phyloP scores from a whole-genome alignment of 2,329 filamentous ascomycete species.

The Sporothrix schenckii region DNA sequence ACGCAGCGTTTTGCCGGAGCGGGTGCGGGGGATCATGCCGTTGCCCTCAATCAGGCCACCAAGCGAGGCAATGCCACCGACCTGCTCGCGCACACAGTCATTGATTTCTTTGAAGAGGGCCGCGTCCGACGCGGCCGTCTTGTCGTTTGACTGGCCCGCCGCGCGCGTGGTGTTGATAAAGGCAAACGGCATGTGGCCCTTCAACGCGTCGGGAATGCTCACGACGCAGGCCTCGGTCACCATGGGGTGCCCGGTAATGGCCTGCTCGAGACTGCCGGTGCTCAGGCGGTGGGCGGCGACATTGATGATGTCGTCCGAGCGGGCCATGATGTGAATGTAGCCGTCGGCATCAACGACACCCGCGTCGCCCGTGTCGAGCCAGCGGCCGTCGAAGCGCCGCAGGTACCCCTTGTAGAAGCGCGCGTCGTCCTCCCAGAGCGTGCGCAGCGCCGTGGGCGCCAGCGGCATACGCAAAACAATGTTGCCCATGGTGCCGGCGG shows the following conservation, averaged over 20 bases:
- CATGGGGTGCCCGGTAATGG: constrained; percentile 75
- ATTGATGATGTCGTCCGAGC: constrained; percentile 85
- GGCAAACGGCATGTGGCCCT: constrained; percentile 89
- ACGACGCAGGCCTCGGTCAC: constrained; percentile 87
- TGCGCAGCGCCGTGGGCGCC: constrained; percentile 83
- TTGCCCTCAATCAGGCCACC: constrained; percentile 84
- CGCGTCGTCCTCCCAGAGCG: constrained; percentile 81
- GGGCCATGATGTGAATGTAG: constrained; percentile 66
- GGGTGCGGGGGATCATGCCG: constrained; percentile 87
- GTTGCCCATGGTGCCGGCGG: constrained; percentile 81
- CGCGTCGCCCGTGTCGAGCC: constrained; percentile 90
- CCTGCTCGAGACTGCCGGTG: constrained; percentile 88
- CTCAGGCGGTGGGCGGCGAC: constrained; percentile 92
- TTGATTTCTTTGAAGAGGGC: constrained; percentile 66
- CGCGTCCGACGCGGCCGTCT: constrained; percentile 31
- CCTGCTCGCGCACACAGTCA: constrained; percentile 71
- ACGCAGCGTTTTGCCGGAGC: constrained; percentile 87
- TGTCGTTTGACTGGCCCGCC: not conserved
- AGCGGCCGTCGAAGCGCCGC: constrained; percentile 76
- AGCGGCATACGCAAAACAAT: constrained; percentile 83
- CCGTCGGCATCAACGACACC: constrained; percentile 80
- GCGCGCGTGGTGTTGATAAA: constrained; percentile 67
- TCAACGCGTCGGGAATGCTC: constrained; percentile 80
- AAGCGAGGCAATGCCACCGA: constrained; percentile 82
- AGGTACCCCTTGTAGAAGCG: constrained; percentile 85